Evolutionary conservation across 257 asterid species (phyloP), one percentile per base, ranked within the genome.

Genomic region (Penstemon davidsonii): DNA sequence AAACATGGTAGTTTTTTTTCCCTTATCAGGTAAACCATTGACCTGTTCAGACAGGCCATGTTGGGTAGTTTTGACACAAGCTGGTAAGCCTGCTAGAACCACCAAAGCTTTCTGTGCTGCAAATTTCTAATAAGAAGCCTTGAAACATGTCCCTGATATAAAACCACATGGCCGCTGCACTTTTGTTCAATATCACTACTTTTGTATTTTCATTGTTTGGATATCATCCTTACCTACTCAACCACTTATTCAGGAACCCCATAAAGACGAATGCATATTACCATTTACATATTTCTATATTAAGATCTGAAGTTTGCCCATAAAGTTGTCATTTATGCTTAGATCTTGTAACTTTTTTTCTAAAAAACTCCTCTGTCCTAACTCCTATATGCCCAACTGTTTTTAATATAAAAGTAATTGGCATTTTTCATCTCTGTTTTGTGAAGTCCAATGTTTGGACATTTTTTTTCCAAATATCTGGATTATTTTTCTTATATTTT

Each of bases 391-490:
- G 56, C 10, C 6, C 38, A 40, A 63, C 15, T 33, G 58, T 38
- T 46, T 47, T 49, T 37, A 37, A 58, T 10, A 47, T 45, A 4
- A 8, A 33, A 55, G 12, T 15, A 5, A 39, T 3, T 55, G 33
- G 47, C 39, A 4, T 6, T 8, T 56, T 59, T 38, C 64, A 11
- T 59, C 25, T 59, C 36, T 12, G 39, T 37, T 15, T 49, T 47
- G 49, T 36, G 15, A 43, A 36, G 43, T 57, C 44, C 43, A 11
- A 56, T 7, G 36, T 69, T 70, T 39, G n/a, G 56, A 60, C 38
- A 25, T 50, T 41, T 36, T 18, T 40, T 54, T 62, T 46, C 2
- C 33, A 25, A 25, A 25, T 25, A 25, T 25, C 33, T 25, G 2
- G 33, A 25, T 15, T 25, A 25, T 25, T 25, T 1, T 25, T 25